Evolutionary conservation across 169 alveolate genomes (phyloP), one percentile per base, ranked within the genome.

Genomic region (Eimeria maxima): DNA sequence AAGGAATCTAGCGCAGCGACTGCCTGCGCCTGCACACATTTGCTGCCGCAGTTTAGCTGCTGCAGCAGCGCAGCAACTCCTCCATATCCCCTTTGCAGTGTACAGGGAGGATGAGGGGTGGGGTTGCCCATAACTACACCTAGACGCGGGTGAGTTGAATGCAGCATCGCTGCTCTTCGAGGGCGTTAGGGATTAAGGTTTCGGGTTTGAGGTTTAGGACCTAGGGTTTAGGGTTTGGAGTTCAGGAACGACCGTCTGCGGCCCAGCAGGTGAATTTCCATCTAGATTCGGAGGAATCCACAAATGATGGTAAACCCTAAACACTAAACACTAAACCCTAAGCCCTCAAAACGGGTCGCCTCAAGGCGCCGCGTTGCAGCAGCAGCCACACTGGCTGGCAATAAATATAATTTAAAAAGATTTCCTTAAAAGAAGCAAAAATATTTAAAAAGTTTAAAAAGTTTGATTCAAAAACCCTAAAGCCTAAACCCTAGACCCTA

Each of bases 71-170:
- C 90, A 45, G 90, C 90, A 27, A 55, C 69, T n/a, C 90, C 90
- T 8, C 90, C 69, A 8, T 80, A 80, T 14, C 90, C 67, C 90
- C 45, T 80, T 7, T 80, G 90, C 24, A 80, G 71, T 44, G 69
- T 50, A 47, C 71, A 47, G 69, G 69, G 69, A 50, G 90, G 90
- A 20, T 69, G 22, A 10, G 90, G 90, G 71, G 90, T 80, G 90
- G 90, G 90, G 90, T 80, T 80, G 71, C 44, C 24, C 90, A 47
- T 80, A 3, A 80, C 69, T 16, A 24, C 69, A 44, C 90, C 90
- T 22, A 80, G 60, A 8, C 90, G 16, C 13, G 90, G 90, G 27
- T 47, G 27, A 47, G 69, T 80, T 13, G 90, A 80, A 1, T 80
- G 24, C 33, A 80, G 33, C 90, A 80, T 80, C 24, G 47, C 29